Evolutionary conservation across 2,329 filamentous ascomycete species (phyloP).

Genomic region (Colletotrichum sp.): DNA sequence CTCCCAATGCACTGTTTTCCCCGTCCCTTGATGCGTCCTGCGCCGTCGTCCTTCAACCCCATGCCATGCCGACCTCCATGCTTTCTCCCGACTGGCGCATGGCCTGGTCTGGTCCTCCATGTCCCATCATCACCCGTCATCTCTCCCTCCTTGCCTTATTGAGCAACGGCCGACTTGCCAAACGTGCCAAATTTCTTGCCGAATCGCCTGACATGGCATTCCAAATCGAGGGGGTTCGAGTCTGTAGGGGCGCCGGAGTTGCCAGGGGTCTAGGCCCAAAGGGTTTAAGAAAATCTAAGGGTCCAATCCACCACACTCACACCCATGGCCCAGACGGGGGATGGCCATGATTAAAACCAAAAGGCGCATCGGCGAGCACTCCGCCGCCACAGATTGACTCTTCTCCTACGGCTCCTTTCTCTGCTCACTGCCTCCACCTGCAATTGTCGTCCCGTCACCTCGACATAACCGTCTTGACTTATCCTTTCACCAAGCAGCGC

Average conservation of each 20-base stretch:
- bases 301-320: conserved; percentile 2
- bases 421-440: not conserved
- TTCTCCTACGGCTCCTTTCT: not conserved
- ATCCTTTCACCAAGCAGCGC: not conserved
- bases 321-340: not conserved
- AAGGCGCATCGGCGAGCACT: not conserved
- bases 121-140: not conserved
- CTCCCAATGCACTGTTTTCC: not conserved
- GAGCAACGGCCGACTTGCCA: not conserved
- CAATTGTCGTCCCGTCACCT: not conserved
- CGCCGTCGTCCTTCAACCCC: not conserved
- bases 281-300: conserved; percentile 8
- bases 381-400: not conserved
- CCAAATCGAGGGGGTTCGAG: not conserved
- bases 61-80: not conserved
- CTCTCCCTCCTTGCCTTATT: not conserved
- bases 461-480: not conserved
- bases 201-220: not conserved
- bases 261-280: not conserved
- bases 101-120: not conserved
- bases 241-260: not conserved
- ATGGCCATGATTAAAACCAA: not conserved
- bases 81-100: not conserved
- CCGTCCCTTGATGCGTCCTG: not conserved
- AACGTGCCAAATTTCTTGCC: not conserved